Conservation (phyloP, 2,329 filamentous ascomycete genomes). For the Neospermospora avenae region DNA sequence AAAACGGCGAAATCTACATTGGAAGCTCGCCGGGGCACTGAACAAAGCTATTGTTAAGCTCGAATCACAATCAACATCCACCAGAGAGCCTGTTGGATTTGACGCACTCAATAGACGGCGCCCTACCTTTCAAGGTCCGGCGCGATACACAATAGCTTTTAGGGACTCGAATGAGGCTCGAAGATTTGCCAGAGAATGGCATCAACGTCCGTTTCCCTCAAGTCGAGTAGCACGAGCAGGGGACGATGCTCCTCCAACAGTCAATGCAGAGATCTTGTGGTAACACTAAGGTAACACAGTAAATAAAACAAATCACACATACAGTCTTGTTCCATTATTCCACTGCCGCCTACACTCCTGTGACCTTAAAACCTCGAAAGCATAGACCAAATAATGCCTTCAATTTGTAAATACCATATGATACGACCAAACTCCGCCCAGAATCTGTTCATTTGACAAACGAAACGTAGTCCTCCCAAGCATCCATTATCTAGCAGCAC, state of each 20-base stretch:
- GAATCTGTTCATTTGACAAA: slow-evolving; percentile 33
- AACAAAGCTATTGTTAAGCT: slow-evolving; percentile 18
- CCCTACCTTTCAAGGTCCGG: slow-evolving; percentile 7
- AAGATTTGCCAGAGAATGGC: slow-evolving; percentile 50
- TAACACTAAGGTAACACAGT: slow-evolving; percentile 31
- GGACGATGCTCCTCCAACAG: slow-evolving; percentile 39
- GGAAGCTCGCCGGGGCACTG: slow-evolving; percentile 27
- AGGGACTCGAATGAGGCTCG: slow-evolving; percentile 34
- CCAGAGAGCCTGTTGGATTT: neutral
- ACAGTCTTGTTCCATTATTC: slow-evolving; percentile 14
- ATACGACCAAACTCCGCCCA: slow-evolving; percentile 36
- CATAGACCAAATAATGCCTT: slow-evolving; percentile 27
- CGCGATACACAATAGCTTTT: slow-evolving; percentile 33
- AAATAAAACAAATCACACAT: slow-evolving; percentile 5
- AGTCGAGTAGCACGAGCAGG: slow-evolving; percentile 27
- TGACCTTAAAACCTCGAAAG: slow-evolving; percentile 14
- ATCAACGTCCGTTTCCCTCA: slow-evolving; percentile 44
- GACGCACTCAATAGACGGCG: neutral
- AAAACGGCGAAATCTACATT: slow-evolving; percentile 33
- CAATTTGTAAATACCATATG: slow-evolving; percentile 32
- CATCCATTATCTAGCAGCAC: slow-evolving; percentile 63
- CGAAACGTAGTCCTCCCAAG: slow-evolving; percentile 19
- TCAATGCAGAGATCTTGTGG: slow-evolving; percentile 48
- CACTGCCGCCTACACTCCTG: slow-evolving; percentile 2
- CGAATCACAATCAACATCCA: neutral